Percentiles rank a stretch among this genome's conserved stretches.
These are phyloP conservation scores for Chrysosporium keratinophilum DNA, from an alignment of 2,329 filamentous ascomycete genomes.

Conservation along the genomic window DNA sequence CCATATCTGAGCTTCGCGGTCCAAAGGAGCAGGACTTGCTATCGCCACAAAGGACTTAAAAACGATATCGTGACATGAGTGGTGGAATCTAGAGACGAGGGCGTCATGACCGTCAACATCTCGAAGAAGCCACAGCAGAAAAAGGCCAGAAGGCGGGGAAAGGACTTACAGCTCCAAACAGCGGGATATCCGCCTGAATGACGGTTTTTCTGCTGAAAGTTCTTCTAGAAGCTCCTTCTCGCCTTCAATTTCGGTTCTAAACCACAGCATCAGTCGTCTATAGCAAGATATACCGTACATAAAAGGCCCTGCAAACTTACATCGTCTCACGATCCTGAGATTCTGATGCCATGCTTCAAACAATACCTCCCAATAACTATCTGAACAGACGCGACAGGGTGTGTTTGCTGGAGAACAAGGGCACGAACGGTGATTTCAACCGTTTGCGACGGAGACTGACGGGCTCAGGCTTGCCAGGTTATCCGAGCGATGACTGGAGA, in stretches of 20 bases:
- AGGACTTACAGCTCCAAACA: conserved; percentile 24
- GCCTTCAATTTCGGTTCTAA: conserved; percentile 26
- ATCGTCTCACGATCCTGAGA: not conserved
- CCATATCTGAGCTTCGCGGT: conserved; percentile 67
- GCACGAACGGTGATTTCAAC: conserved; percentile 4
- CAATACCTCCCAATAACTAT: not conserved
- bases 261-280: too few species aligned
- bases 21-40: conserved; percentile 18
- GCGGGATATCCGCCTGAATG: conserved; percentile 42
- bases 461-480: conserved; percentile 6
- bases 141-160: not conserved
- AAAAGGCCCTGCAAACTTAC: not conserved
- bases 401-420: not conserved
- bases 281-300: not conserved
- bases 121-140: not conserved
- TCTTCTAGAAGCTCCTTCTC: conserved; percentile 42
- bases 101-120: not conserved
- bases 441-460: conserved; percentile 5
- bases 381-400: not conserved
- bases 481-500: conserved; percentile 8
- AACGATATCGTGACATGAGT: conserved; percentile 60
- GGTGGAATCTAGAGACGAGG: conserved; percentile 52
- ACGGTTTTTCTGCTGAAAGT: conserved; percentile 41
- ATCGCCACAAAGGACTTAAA: conserved; percentile 49
- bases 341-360: conserved; percentile 10